These are phyloP conservation scores for Trichophyton simii DNA, from an alignment of 2,329 filamentous ascomycete species.

Conservation along the genomic window DNA sequence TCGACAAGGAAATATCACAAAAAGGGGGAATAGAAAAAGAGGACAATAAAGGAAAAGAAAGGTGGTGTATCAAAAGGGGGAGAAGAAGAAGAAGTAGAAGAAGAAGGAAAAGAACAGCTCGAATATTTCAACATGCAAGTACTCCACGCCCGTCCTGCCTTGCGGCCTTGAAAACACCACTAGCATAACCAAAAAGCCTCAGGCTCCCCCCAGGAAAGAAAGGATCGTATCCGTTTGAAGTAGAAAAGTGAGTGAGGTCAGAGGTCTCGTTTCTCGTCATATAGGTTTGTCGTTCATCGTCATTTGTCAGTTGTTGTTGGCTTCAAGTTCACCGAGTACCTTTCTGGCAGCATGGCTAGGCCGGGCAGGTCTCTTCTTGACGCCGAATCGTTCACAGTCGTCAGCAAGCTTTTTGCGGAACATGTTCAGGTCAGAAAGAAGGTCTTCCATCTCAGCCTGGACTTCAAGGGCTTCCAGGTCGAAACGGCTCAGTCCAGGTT, in stretches of 20 bases:
- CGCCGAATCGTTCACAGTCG: conserved; percentile 42
- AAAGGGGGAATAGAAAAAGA: not conserved
- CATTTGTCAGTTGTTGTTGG: not conserved
- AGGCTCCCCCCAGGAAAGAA: not conserved
- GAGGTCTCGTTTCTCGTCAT: not conserved
- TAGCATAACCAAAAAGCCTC: not conserved
- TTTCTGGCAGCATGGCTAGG: not conserved
- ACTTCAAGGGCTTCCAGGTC: conserved; percentile 46
- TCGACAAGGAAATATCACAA: not conserved
- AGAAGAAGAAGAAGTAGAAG: not conserved
- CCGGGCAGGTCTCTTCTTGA: conserved; percentile 9
- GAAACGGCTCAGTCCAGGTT: conserved; percentile 30
- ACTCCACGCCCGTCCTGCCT: not conserved
- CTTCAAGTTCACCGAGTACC: conserved; percentile 2
- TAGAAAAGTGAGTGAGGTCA: not conserved
- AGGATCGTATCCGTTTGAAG: not conserved
- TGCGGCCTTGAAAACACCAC: not conserved
- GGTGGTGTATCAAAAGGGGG: not conserved
- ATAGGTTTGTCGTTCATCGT: not conserved
- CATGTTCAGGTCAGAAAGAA: conserved; percentile 65
- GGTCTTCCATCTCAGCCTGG: conserved; percentile 72
- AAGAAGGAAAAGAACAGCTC: not conserved
- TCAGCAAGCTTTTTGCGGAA: conserved; percentile 80
- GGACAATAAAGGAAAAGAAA: not conserved
- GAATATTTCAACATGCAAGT: not conserved